Conservation (phyloP, 164 flowering plant species). For the Vitis riparia region DNA sequence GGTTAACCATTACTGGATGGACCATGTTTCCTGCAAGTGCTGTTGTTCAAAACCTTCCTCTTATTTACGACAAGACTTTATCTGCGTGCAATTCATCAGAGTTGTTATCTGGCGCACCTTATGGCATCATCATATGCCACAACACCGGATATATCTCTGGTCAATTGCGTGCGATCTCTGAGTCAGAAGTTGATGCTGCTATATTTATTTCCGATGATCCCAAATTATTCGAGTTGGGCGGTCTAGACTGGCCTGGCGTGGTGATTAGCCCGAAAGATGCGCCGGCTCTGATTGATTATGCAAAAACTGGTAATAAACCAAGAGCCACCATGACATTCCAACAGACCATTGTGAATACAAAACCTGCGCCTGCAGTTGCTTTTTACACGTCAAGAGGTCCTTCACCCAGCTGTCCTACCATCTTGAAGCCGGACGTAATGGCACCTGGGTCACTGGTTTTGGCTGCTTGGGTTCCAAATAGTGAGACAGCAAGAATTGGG, state of each 20-base stretch:
- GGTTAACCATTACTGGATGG: constrained; percentile 26
- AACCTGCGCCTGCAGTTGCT: constrained; percentile 49
- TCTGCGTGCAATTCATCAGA: constrained; percentile 33
- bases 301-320: too few species aligned
- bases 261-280: constrained; percentile 28
- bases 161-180: constrained; percentile 17
- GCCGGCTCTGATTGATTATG: too few species aligned
- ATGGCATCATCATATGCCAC: constrained; percentile 27
- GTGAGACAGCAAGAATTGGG: constrained; percentile 9
- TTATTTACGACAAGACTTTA: constrained; percentile 30
- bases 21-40: constrained; percentile 34
- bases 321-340: constrained; percentile 24
- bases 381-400: constrained; percentile 59
- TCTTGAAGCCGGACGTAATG: constrained; percentile 60
- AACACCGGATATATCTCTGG: background rate
- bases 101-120: constrained; percentile 14
- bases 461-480: constrained; percentile 40
- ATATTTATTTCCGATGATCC: constrained; percentile 34
- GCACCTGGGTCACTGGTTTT: constrained; percentile 60
- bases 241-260: constrained; percentile 26
- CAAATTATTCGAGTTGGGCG: background rate
- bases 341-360: constrained; percentile 37
- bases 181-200: constrained; percentile 26
- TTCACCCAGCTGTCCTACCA: constrained; percentile 27
- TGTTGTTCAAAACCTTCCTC: constrained; percentile 12